Conservation (phyloP, 2,329 filamentous ascomycete species). For the Pseudogymnoascus sp. region DNA sequence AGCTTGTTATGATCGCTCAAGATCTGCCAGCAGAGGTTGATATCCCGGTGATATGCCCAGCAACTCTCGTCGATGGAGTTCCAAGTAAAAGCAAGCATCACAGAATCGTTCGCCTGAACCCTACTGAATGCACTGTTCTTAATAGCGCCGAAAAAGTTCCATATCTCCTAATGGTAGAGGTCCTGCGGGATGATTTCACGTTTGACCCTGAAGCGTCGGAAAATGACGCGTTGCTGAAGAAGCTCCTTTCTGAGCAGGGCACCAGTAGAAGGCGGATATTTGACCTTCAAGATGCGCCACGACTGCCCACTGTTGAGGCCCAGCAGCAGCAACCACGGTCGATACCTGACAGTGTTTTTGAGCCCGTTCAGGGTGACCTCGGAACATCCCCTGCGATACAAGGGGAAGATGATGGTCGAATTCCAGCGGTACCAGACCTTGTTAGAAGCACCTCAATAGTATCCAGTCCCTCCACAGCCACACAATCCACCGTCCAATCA, state of each 20-base stretch:
- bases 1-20: slow-evolving; percentile 72
- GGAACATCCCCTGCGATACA: slow-evolving; percentile 65
- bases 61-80: slow-evolving; percentile 64
- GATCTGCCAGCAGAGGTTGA: slow-evolving; percentile 79
- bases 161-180: slow-evolving; percentile 77
- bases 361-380: slow-evolving; percentile 72
- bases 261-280: slow-evolving; percentile 53
- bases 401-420: slow-evolving; percentile 40
- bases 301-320: slow-evolving; percentile 33
- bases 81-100: slow-evolving; percentile 71
- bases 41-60: slow-evolving; percentile 73
- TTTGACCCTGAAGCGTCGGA: slow-evolving; percentile 70
- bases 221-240: slow-evolving; percentile 59
- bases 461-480: slow-evolving; percentile 52
- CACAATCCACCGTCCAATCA: slow-evolving; percentile 43
- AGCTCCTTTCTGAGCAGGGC: slow-evolving; percentile 50
- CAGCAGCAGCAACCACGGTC: not conserved
- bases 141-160: slow-evolving; percentile 85
- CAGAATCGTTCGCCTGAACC: slow-evolving; percentile 74
- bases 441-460: slow-evolving; percentile 30
- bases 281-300: slow-evolving; percentile 61
- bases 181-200: slow-evolving; percentile 73
- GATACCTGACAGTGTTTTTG: slow-evolving; percentile 65
- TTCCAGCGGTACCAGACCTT: slow-evolving; percentile 25
- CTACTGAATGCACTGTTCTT: slow-evolving; percentile 74